These are phyloP conservation scores for Chlorella sp. DNA, from an alignment of 139 green algal species.

Conservation along the genomic window DNA sequence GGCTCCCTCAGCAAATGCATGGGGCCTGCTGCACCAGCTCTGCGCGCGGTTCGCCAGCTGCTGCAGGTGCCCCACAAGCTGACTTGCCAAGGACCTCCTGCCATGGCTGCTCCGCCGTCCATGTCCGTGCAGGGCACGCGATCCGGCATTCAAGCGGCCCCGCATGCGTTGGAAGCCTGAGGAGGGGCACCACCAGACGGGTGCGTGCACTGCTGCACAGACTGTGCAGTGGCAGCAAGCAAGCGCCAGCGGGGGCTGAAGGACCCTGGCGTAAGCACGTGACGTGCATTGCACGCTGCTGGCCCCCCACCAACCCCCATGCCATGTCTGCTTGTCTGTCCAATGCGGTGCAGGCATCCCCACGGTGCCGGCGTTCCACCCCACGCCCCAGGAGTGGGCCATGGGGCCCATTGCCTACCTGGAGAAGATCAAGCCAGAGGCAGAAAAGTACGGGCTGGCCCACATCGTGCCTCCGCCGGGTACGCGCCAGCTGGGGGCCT, in stretches of 20 bases:
- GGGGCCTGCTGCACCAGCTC: background rate
- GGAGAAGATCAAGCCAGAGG: conserved; percentile 61
- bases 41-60: too few relatives aligned
- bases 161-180: conserved; percentile 34
- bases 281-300: background rate
- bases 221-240: background rate
- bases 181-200: conserved; percentile 27
- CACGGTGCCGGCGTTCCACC: conserved; percentile 72
- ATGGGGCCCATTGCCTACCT: conserved; percentile 87
- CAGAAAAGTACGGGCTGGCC: conserved; percentile 79
- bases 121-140: background rate
- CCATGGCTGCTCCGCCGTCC: background rate
- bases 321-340: background rate
- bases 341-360: conserved; percentile 33
- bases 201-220: background rate
- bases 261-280: background rate
- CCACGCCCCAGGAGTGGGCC: conserved; percentile 80
- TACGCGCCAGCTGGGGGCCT: background rate
- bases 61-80: background rate
- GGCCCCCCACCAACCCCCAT: background rate
- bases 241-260: background rate
- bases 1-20: too few relatives aligned
- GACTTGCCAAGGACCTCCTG: background rate
- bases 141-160: conserved; percentile 23
- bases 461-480: conserved; percentile 86